Evolutionary conservation across 768 basidiomycete species (phyloP).

Genomic region (Trametes sanguinea): DNA sequence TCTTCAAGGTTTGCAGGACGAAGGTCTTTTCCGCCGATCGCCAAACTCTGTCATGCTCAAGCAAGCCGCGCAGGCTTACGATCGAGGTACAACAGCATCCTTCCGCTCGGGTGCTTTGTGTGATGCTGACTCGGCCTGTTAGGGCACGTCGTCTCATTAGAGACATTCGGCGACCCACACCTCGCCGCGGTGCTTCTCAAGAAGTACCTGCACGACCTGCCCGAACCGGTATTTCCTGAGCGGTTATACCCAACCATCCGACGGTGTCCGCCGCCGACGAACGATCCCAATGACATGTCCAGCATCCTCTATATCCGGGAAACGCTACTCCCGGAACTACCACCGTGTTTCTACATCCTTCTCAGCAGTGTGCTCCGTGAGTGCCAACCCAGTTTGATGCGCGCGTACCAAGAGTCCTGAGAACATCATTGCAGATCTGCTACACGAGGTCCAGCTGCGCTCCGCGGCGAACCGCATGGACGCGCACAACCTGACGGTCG

Average conservation of each 20-base stretch:
- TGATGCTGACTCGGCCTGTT: constrained; percentile 5
- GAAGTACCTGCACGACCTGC: constrained; percentile 81
- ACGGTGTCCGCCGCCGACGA: constrained; percentile 62
- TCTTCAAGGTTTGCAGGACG: constrained; percentile 56
- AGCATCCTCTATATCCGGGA: constrained; percentile 69
- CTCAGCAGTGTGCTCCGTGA: constrained; percentile 54
- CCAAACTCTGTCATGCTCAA: constrained; percentile 68
- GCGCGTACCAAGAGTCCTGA: neutral
- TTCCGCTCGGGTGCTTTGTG: neutral
- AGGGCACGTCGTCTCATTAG: constrained; percentile 79
- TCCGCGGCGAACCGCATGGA: constrained; percentile 76
- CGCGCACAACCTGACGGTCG: constrained; percentile 78
- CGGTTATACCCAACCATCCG: constrained; percentile 62
- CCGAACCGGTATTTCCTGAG: constrained; percentile 78
- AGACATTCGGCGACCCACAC: constrained; percentile 75
- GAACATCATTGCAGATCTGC: constrained; percentile 52
- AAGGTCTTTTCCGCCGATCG: constrained; percentile 83
- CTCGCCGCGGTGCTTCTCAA: constrained; percentile 85
- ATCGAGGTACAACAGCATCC: constrained; percentile 54
- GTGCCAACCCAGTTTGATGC: neutral
- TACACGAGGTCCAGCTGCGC: constrained; percentile 76
- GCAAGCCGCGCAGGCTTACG: constrained; percentile 82
- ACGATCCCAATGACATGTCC: constrained; percentile 56
- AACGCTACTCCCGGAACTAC: constrained; percentile 63
- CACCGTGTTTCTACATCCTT: constrained; percentile 71